Base-by-base conservation (phyloP, 805 yeast species). In the Candida michaelii region DNA sequence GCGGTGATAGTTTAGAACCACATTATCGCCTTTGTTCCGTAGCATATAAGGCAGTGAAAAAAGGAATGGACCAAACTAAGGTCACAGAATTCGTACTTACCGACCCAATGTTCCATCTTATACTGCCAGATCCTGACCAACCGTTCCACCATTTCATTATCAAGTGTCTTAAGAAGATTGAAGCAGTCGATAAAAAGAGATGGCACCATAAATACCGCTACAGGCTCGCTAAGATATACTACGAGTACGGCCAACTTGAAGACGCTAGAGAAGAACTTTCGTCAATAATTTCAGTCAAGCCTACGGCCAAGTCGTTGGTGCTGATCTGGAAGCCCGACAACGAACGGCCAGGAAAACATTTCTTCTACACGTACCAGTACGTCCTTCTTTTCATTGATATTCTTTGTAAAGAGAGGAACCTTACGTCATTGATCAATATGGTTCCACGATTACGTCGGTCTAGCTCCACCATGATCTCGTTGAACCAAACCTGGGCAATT, bases 311-410 rank as follows among this genome's bases (percentile, higher is more conserved):
- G 55, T 79, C 83, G 9, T 72, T 93, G 29, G 79, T 90, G 1
- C 84, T 80, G 50, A 86, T 93, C 44, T 93, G 99, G 98, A 89
- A 89, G 52, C 95, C 97, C 0, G 96, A 89, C 36, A 61, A 73
- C 52, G 99, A 95, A 59, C 65, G 95, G 15, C 93, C 97, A 0
- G 99, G 99, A 0, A 88, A 86, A 52, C 97, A 91, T 62, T 91
- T 89, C 58, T 80, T 79, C 9, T 89, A 85, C 62, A 83, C 84
- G 24, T 75, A 71, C 49, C 79, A 81, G 41, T 91, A 93, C 56
- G 76, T 87, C 16, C 59, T 66, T 36, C 85, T 83, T 55, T 82
- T 74, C 52, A 74, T 85, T 36, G 76, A 75, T 16, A 54, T 90
- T 17, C 60, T 87, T 17, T 65, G 71, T 25, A 60, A 68, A 18